Conservation (phyloP, 1,284 basidiomycete genomes). For the Papiliotrema fonsecae region DNA sequence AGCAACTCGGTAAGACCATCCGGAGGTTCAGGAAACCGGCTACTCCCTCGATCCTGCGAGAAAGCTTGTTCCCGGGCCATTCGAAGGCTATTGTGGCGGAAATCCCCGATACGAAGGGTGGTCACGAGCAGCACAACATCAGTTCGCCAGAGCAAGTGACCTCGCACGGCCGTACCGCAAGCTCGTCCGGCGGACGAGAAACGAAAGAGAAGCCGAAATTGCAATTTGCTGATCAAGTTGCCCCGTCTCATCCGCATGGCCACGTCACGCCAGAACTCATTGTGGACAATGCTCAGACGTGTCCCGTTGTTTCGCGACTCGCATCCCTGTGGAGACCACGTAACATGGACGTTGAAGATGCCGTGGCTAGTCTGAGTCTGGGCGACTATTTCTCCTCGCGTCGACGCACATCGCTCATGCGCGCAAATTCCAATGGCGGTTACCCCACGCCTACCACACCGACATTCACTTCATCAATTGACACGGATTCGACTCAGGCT, state of each 20-base stretch:
- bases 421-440: conserved; percentile 6
- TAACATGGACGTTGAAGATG: conserved; percentile 32
- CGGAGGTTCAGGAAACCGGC: conserved; percentile 34
- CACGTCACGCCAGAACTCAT: not conserved
- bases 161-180: conserved; percentile 6
- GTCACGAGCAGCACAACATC: not conserved
- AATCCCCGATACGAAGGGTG: not conserved
- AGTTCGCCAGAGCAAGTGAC: conserved; percentile 14
- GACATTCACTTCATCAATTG: not conserved
- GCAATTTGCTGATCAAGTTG: conserved; percentile 1
- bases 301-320: not conserved
- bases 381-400: conserved; percentile 39
- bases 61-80: conserved; percentile 27
- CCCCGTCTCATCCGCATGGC: not conserved
- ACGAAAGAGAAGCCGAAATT: not conserved
- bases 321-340: conserved; percentile 25
- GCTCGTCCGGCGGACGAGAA: not conserved
- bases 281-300: not conserved
- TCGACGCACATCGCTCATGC: not conserved
- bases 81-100: conserved; percentile 7
- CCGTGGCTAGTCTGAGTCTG: conserved; percentile 33
- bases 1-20: conserved; percentile 11
- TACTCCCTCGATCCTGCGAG: conserved; percentile 31
- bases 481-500: not conserved
- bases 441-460: conserved; percentile 1